Evolutionary conservation across 2,329 filamentous ascomycete species (phyloP), one percentile per base, ranked within the genome.

Genomic region (Diaporthe velutina): DNA sequence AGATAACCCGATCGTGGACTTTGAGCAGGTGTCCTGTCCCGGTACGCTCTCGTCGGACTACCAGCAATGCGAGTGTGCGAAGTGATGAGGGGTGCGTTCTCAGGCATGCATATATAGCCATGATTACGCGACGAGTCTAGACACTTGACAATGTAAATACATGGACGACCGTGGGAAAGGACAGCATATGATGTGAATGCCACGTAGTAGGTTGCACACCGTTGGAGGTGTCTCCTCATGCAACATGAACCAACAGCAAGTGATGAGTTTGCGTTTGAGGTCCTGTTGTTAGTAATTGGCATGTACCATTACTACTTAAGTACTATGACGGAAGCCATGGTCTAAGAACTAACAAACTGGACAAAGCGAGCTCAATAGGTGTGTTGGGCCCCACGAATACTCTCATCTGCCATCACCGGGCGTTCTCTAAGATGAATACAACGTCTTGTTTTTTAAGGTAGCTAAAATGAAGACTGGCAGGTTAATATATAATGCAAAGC

Each of bases 11-110:
- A 66, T 74, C 28, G 71, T 75, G 45, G 35, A 68, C 48, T 73
- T 74, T 13, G 74, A 57, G 17, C 61, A 73, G 33, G 64, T 66
- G 5, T 22, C 71, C 5, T 75, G 71, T 50, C 71, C 74, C 1
- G 28, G 38, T n/a, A 52, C 48, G 1, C 38, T 60, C 28, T 55
- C 45, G 10, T 52, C 61, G 1, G 64, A 74, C 25, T 75, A 66
- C 28, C 13, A 17, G 35, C 74, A 75, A 48, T 75, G 74, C 40
- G 55, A 70, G 50, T 75, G 71, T 45, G 71, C 64, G 5, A 52
- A 54, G 17, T 40, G 70, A 10, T 54, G n/a, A 68, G 64, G 45
- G 22, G 28, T 25, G n/a, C 30, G 9, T 35, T 17, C 4, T 30
- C 28, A 68, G 19, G 13, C 45, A 28, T 10, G 2, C 22, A 17